Base-by-base conservation (phyloP, 257 asterid genomes). In the Hygrophila difformis region DNA sequence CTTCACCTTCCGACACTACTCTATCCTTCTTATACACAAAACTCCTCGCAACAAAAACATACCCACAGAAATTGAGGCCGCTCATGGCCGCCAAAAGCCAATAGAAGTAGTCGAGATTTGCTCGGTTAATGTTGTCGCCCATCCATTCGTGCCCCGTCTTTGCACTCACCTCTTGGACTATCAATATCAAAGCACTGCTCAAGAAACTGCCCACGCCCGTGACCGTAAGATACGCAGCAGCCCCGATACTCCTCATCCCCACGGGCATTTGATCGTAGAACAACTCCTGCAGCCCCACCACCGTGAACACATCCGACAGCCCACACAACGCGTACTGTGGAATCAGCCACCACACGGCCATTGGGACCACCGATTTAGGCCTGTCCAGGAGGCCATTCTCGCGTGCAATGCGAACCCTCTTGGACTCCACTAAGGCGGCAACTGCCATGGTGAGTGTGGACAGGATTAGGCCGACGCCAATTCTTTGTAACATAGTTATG, bases 401-500 rank as follows among this genome's bases (percentile, higher is more conserved):
- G 12, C 59, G 28, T 11, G 77, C 78, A 24, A 47, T 7, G 5
- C 12, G 47, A 4, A 67, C 44, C 60, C 82, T 38, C 47, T 51
- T 61, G 10, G 68, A 37, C 63, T 70, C 78, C 0, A 71, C 65
- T 0, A 35, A 8, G 2, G 61, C 82, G 2, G 82, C 67, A 11
- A 67, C 78, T 0, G 19, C 53, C 82, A 74, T 74, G 11, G 69
- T 42, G 36, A 70, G 4, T 17, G 47, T 45, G 12, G 75, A 67
- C 11, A 64, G 18, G 8, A 67, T 7, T 18, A 74, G 34, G 2
- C 78, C 82, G 0, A 43, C 42, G 41, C 82, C 82, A 3, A 70
- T 64, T 17, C 84, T 44, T n/a, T 75, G 89, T 3, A 79, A 69
- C 49, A 70, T 61, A 1, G 89, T 75, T 49, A 79, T 75, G 22